Evolutionary conservation across 305 asterid species (phyloP).

Genomic region (Fraxinus angustifolia): DNA sequence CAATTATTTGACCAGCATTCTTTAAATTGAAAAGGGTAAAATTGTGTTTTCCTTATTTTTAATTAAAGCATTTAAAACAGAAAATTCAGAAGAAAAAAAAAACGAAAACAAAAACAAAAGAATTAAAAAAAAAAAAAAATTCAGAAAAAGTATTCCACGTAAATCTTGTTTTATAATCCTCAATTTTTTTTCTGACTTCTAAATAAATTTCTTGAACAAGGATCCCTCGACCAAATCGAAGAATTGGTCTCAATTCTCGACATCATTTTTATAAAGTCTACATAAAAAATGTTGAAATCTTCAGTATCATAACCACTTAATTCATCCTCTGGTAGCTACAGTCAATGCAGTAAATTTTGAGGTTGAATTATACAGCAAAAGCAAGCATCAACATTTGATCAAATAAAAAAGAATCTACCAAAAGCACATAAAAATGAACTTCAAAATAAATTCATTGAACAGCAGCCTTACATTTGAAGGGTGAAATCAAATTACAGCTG

Average conservation of each 20-base stretch:
- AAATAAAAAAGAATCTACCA: background rate
- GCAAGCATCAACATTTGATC: constrained; percentile 19
- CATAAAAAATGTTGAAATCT: background rate
- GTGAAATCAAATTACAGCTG: background rate
- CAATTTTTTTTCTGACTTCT: background rate
- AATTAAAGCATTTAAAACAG: background rate
- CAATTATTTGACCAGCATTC: background rate
- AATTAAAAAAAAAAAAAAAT: no score
- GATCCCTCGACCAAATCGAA: background rate
- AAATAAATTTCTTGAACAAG: background rate
- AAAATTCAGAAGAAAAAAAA: background rate
- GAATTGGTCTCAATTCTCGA: background rate
- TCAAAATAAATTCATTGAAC: background rate
- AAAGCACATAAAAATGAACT: background rate
- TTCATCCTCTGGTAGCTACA: background rate
- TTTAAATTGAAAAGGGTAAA: background rate
- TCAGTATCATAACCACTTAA: background rate
- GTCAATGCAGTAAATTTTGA: background rate
- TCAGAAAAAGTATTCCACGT: no score
- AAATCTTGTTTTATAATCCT: no score
- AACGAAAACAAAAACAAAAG: no score
- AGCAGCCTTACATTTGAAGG: background rate
- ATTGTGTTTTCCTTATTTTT: background rate
- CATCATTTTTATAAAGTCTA: background rate
- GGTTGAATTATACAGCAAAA: background rate